Conservation (phyloP, 108 stramenopile species). For the Thalassiosira profunda region DNA sequence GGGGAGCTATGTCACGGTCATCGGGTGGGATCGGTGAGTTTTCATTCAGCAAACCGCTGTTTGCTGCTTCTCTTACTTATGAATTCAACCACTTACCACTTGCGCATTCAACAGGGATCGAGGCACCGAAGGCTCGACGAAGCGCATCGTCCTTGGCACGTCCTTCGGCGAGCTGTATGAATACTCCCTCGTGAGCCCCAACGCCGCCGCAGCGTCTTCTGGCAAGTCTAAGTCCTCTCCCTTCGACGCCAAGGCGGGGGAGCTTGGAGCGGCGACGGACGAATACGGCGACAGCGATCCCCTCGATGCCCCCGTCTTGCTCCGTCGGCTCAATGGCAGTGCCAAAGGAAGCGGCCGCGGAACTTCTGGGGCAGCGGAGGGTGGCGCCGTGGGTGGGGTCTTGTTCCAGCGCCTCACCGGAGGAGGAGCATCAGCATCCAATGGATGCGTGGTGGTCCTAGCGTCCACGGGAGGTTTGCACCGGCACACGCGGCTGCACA, state of each 20-base stretch:
- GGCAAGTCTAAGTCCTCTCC: constrained; percentile 26
- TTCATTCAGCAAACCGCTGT: too few relatives aligned
- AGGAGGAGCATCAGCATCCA: constrained; percentile 4
- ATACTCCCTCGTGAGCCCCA: constrained; percentile 66
- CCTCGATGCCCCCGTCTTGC: constrained; percentile 31
- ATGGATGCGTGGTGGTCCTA: constrained; percentile 62
- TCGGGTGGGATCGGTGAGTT: constrained; percentile 90
- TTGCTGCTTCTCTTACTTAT: too few relatives aligned
- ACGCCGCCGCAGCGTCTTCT: constrained; percentile 12
- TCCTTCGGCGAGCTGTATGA: constrained; percentile 84
- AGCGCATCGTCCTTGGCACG: constrained; percentile 79
- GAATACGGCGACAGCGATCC: too few relatives aligned
- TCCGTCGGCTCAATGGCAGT: constrained; percentile 32
- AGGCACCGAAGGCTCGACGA: constrained; percentile 85
- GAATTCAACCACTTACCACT: too few relatives aligned
- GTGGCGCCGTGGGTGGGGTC: constrained; percentile 44
- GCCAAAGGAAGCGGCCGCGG: too few relatives aligned
- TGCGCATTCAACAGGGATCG: too few relatives aligned
- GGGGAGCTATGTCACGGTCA: constrained; percentile 82
- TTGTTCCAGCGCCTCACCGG: constrained; percentile 35
- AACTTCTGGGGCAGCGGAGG: neutral
- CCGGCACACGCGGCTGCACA: constrained; percentile 79
- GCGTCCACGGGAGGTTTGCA: constrained; percentile 74
- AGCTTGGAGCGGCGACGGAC: constrained; percentile 27
- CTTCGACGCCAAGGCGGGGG: constrained; percentile 47